Evolutionary conservation across 768 basidiomycete genomes (phyloP), one percentile per base, ranked within the genome.

Genomic region (Phanerodontia chrysosporium): DNA sequence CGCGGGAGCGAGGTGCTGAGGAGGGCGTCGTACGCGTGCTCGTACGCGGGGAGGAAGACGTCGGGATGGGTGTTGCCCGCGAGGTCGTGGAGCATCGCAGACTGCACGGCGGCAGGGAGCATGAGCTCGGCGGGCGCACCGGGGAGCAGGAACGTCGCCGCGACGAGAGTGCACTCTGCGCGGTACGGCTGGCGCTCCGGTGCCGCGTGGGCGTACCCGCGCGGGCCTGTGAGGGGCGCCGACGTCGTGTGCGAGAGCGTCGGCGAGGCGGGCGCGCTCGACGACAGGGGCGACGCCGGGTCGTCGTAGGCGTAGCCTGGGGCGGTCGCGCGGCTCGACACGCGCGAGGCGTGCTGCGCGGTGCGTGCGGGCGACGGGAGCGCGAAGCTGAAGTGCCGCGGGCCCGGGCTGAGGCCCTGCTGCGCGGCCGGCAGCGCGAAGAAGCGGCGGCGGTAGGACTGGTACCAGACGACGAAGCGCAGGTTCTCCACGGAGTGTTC

Each of bases 361-460:
- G 60, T 63, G 39, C 58, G 59, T 3, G 60, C 56, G 14, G 62
- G 59, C n/a, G 27, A 28, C 18, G 62, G 58, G 13, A 62, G 27
- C 13, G 61, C 36, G 46, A 62, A 60, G 35, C 49, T 32, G 54
- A 61, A 58, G 22, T 56, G 28, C 2, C 51, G 48, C 12, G 49
- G 29, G 22, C 45, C 46, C 29, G 66, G 66, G 49, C 58, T 57
- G 35, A 57, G 58, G 1, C 12, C 14, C 7, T 49, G 58, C 35
- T 69, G 64, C 32, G 60, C 45, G 21, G 29, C 25, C 14, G 66
- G 65, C 32, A 72, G 63, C n/a, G 66, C 68, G 24, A 70, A 61
- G 62, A 73, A 78, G 2, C 74, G 69, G 25, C 65, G 49, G 45
- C 70, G 70, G 63, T 78, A 77, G 58, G 75, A 73, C 68, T 77